Evolutionary conservation across 2,329 filamentous ascomycete genomes (phyloP).

Genomic region (Xylariaceae sp.): DNA sequence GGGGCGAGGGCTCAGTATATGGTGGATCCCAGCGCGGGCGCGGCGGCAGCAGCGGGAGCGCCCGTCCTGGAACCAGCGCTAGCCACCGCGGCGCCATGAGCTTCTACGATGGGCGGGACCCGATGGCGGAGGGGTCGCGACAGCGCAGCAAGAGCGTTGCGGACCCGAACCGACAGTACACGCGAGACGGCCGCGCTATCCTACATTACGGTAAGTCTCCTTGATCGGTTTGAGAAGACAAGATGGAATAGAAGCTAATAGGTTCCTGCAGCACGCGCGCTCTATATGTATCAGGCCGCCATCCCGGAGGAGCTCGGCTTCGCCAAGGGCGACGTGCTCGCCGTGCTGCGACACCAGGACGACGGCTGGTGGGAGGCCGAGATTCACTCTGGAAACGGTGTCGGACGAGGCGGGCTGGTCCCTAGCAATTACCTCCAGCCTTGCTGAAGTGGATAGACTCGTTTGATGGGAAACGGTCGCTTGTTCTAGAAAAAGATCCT

Average conservation of each 20-base stretch:
- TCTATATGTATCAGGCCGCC: conserved; percentile 91
- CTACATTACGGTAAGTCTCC: conserved; percentile 82
- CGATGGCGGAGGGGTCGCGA: conserved; percentile 37
- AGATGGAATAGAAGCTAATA: conserved; percentile 1
- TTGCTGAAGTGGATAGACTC: conserved; percentile 15
- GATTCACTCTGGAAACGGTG: conserved; percentile 63
- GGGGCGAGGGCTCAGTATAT: conserved; percentile 52
- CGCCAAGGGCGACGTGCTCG: conserved; percentile 84
- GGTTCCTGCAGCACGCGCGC: conserved; percentile 66
- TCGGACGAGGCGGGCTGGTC: conserved; percentile 55
- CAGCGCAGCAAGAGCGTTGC: conserved; percentile 79
- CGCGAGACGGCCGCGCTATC: conserved; percentile 79
- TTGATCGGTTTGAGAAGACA: neutral
- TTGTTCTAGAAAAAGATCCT: too few relatives aligned
- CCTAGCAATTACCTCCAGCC: conserved; percentile 65
- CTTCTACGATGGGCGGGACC: conserved; percentile 49
- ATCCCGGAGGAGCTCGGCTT: conserved; percentile 95
- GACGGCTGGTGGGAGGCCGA: conserved; percentile 99
- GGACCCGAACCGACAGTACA: conserved; percentile 77
- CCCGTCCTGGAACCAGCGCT: conserved; percentile 42
- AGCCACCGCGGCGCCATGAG: conserved; percentile 46
- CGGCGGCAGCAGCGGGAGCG: conserved; percentile 36
- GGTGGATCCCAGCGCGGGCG: conserved; percentile 39
- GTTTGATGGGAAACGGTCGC: too few relatives aligned
- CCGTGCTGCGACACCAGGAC: conserved; percentile 85